Percentiles rank a stretch among this genome's conserved stretches.
phyloP scores from a whole-genome alignment of 139 green algal species.

The Raphidocelis subcapitata region DNA sequence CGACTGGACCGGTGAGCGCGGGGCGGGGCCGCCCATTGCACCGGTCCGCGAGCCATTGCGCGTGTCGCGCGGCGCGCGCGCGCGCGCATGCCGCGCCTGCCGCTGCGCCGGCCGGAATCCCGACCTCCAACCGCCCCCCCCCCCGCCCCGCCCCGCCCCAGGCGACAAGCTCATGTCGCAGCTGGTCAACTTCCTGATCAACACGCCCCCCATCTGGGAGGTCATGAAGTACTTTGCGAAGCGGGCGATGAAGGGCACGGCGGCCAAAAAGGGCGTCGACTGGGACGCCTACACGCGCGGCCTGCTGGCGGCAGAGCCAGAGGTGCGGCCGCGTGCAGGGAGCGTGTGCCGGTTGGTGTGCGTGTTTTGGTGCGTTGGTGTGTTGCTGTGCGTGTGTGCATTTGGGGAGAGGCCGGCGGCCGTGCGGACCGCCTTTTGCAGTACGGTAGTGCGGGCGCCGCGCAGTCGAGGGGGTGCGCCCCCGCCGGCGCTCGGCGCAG shows the following conservation, averaged over 20 bases:
- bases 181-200: slow-evolving; percentile 60
- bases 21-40: neutral
- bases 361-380: no score
- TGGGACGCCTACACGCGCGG: slow-evolving; percentile 45
- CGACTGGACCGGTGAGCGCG: slow-evolving; percentile 19
- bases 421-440: no score
- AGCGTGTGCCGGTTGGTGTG: no score
- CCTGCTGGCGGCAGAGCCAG: no score
- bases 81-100: neutral
- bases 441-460: no score
- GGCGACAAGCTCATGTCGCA: slow-evolving; percentile 50
- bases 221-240: slow-evolving; percentile 58
- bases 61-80: neutral
- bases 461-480: no score
- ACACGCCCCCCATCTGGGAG: slow-evolving; percentile 47
- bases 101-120: neutral
- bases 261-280: slow-evolving; percentile 41
- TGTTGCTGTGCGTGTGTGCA: no score
- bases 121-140: neutral
- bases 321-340: slow-evolving; percentile 29
- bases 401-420: no score
- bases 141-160: slow-evolving; percentile 14
- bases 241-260: slow-evolving; percentile 54
- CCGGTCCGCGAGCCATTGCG: neutral
- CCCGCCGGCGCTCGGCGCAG: no score